Percentiles rank a stretch among this genome's conserved stretches.
Evolutionary conservation across 441 rosid species (phyloP).

Genomic region (Pelargonium cotyledonis): DNA sequence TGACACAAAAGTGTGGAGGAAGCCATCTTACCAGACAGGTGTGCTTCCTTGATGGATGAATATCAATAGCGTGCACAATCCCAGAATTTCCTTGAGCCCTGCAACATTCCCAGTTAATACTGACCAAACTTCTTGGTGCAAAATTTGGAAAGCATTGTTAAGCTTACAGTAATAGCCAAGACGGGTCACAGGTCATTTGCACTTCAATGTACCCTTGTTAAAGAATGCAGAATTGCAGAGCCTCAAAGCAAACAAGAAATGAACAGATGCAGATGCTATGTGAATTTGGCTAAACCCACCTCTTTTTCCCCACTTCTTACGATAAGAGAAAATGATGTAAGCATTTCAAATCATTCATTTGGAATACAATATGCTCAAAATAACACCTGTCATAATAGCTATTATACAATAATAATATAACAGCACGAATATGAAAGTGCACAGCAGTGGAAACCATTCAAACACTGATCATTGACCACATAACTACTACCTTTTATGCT

Average conservation of each 20-base stretch:
- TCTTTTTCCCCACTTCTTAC: no score
- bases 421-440: not conserved
- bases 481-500: not conserved
- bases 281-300: no score
- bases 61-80: constrained; percentile 70
- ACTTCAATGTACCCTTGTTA: no score
- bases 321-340: no score
- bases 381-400: constrained; percentile 7
- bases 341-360: no score
- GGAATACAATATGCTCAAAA: not conserved
- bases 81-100: constrained; percentile 72
- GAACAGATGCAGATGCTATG: not conserved
- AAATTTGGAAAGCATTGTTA: no score
- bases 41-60: constrained; percentile 88
- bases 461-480: not conserved
- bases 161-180: no score
- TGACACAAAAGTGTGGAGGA: not conserved
- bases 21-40: constrained; percentile 59
- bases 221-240: no score
- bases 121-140: no score
- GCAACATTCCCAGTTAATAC: constrained; percentile 19
- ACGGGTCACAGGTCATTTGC: no score
- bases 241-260: not conserved
- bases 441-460: not conserved
- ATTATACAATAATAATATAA: not conserved